These are phyloP conservation scores for Aureobasidium pullulans DNA, from an alignment of 2,329 filamentous ascomycete genomes.

Conservation along the genomic window DNA sequence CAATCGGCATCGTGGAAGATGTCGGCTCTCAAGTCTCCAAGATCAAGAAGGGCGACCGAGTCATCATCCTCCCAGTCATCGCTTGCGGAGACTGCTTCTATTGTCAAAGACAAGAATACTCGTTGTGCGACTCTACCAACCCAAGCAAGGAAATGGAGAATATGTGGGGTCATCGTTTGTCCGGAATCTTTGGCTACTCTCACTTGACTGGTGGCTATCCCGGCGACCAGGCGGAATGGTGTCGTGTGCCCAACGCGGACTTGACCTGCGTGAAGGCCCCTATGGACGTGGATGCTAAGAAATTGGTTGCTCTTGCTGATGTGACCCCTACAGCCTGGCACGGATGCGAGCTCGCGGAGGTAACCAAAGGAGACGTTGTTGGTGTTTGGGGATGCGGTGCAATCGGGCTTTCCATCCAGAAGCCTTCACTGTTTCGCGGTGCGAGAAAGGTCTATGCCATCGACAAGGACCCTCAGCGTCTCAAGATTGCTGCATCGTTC, in stretches of 20 bases:
- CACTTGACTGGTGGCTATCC: constrained; percentile 29
- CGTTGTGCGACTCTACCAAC: constrained; percentile 22
- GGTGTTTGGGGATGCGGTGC: constrained; percentile 44
- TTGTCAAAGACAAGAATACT: constrained; percentile 23
- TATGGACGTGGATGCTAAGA: constrained; percentile 35
- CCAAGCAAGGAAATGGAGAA: constrained; percentile 22
- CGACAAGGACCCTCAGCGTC: constrained; percentile 26
- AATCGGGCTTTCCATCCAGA: constrained; percentile 79
- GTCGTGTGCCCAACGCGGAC: constrained; percentile 30
- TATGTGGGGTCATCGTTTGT: constrained; percentile 42
- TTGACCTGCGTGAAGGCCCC: constrained; percentile 46
- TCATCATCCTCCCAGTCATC: constrained; percentile 66
- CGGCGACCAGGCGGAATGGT: constrained; percentile 31
- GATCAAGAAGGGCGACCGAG: constrained; percentile 58
- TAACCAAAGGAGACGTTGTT: constrained; percentile 38
- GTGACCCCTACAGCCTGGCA: constrained; percentile 30
- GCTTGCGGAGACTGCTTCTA: constrained; percentile 59
- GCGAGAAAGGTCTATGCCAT: constrained; percentile 58
- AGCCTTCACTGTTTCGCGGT: constrained; percentile 75
- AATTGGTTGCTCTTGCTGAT: constrained; percentile 47
- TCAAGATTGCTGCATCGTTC: constrained; percentile 24
- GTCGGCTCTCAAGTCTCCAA: constrained; percentile 51
- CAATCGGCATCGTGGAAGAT: constrained; percentile 56
- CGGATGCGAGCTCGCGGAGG: constrained; percentile 34
- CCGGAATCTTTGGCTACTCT: constrained; percentile 38